These are phyloP conservation scores for Selenicereus undatus DNA, from an alignment of 148 eudicot species.

Conservation along the genomic window DNA sequence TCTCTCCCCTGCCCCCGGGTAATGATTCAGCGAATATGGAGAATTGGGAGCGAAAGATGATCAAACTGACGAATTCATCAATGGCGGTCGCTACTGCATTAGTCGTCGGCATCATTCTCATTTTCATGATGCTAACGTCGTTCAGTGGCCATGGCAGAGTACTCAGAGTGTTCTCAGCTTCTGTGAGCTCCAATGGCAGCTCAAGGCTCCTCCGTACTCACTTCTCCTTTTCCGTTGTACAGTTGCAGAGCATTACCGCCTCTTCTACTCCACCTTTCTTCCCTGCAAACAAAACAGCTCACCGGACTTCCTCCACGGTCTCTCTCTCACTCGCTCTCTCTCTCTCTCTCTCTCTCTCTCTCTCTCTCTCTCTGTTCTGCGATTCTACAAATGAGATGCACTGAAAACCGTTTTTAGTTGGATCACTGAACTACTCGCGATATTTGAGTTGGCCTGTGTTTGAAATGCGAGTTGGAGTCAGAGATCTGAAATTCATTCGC, in stretches of 20 bases:
- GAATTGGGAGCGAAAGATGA: slow-evolving; percentile 12
- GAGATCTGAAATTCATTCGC: neutral
- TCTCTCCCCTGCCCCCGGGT: neutral
- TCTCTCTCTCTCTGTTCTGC: slow-evolving; percentile 6
- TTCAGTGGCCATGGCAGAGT: neutral
- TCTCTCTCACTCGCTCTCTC: neutral
- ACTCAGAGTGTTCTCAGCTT: neutral
- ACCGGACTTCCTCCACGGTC: neutral
- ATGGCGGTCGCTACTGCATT: slow-evolving; percentile 6
- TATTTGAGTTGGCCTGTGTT: too few species aligned
- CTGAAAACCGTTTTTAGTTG: neutral
- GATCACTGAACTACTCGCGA: neutral
- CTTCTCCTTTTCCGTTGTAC: slow-evolving; percentile 13
- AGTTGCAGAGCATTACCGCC: slow-evolving; percentile 18
- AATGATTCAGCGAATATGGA: neutral
- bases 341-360: slow-evolving; percentile 2
- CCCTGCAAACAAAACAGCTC: neutral
- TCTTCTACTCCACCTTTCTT: neutral
- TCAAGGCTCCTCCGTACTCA: slow-evolving; percentile 19
- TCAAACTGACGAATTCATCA: neutral
- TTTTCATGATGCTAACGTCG: neutral
- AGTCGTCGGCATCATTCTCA: slow-evolving; percentile 7
- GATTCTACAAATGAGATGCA: neutral
- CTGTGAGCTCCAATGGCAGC: slow-evolving; percentile 13
- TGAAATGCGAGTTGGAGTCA: too few species aligned